Base-by-base conservation (phyloP, 2,329 filamentous ascomycete species). In the Aspergillus texensis region DNA sequence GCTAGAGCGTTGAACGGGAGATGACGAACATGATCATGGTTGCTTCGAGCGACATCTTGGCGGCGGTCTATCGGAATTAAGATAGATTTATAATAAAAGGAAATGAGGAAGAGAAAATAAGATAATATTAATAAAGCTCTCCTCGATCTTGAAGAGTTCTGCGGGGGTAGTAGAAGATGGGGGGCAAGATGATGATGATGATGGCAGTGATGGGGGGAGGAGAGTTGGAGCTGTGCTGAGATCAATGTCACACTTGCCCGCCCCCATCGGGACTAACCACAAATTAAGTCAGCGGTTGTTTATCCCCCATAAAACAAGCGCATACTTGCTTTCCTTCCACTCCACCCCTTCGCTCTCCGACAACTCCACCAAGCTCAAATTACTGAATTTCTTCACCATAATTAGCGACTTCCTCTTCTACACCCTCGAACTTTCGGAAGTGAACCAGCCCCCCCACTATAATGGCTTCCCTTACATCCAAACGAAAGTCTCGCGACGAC, bases 41-140 rank as follows among this genome's bases (percentile, higher is more conserved):
- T 83, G 95, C 96, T 89, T 99, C 95, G 81, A 99, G 90, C 82
- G 90, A 92, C 95, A 99, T 99, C 77, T 86, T 94, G 88, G 79
- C 81, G 79, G 79, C 60, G 58, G 60, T 61, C 55, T 55, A 56
- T 32, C 48, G 21, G 36, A 48, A 48, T 34, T 41, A 9, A 9
- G 54, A 65, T 58, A 50, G 57, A 57, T 50, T 26, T 16, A 61
- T 32, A 36, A 34, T 54, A 30, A 26, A 24, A 55, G 53, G 43
- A 43, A 48, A 21, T 14, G 57, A 45, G 57, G 34, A 50, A 54
- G 24, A 32, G 52, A 46, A 21, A 62, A 58, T 32, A 36, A 14
- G n/a, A n/a, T 53, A 58, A 12, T 32, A 32, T 16, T 19, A 21
- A 24, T 16, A 19, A n/a, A 53, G 32, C 52, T 55, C 52, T 39